Evolutionary conservation across 1,284 basidiomycete genomes (phyloP), one percentile per base, ranked within the genome.

Genomic region (Pseudozyma tsukubaensis): DNA sequence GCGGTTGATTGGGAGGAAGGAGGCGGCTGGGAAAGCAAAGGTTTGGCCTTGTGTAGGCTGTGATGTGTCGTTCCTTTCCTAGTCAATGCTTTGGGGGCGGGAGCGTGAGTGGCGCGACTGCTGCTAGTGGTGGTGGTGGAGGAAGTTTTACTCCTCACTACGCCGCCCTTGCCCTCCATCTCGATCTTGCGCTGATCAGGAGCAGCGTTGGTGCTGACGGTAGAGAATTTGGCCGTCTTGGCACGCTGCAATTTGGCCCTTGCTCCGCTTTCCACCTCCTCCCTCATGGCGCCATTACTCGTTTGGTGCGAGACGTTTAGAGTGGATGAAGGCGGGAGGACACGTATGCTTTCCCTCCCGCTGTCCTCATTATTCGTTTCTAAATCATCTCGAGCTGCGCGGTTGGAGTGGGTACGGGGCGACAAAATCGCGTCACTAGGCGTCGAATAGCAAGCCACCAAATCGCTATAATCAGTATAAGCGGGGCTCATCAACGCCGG

Each of bases 391-490:
- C 24, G 24, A 29, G 24, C 24, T 29, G 24, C 24, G 24, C 24
- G 3, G 6, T 29, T 29, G 24, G 24, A 29, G 24, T 29, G 44
- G 4, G n/a, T 36, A 24, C 40, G 37, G 2, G 49, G 50, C 4
- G 50, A 59, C 16, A 9, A 12, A 34, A 61, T 35, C 8, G 40
- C 52, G 18, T 59, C 52, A 32, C 67, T 70, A 4, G 67, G 59
- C 12, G 70, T 63, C 12, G 64, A 63, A 39, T 72, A 72, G 54
- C 70, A 72, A 1, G 59, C 70, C 0, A 72, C 64, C 18, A 72
- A 21, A 24, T 72, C 70, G 40, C 59, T 63, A n/a, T 66, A 72
- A 18, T 66, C 70, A 3, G 59, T 65, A 14, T 56, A 66, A 1
- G 60, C 48, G 2, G 69, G 63, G 10, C 24, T n/a, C 16, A 45